Percentiles rank a stretch among this genome's conserved stretches.
Conservation (phyloP, 2,329 filamentous ascomycete species). For the Epicoccum sorghinum region DNA sequence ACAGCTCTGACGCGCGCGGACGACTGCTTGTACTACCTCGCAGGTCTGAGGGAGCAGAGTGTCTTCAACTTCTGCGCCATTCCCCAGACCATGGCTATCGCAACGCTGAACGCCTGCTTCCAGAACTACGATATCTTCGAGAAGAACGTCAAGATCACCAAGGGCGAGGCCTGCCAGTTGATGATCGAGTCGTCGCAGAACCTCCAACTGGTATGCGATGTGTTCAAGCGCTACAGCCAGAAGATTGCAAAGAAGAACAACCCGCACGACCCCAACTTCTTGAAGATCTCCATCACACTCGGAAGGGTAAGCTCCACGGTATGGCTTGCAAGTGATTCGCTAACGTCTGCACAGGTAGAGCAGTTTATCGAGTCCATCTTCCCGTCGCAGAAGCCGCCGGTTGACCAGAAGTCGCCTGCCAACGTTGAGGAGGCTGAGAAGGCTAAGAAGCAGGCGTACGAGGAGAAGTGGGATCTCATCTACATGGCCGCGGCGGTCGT, state of each 20-base stretch:
- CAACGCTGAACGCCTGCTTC: constrained; percentile 90
- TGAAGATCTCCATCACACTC: constrained; percentile 89
- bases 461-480: constrained; percentile 61
- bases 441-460: constrained; percentile 58
- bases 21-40: constrained; percentile 97
- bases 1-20: constrained; percentile 86
- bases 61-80: constrained; percentile 99
- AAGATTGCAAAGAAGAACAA: constrained; percentile 94
- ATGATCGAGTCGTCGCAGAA: constrained; percentile 96
- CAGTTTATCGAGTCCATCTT: constrained; percentile 95
- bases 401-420: constrained; percentile 34
- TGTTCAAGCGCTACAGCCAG: constrained; percentile 78
- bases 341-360: constrained; percentile 69
- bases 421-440: constrained; percentile 63
- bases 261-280: constrained; percentile 87
- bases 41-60: constrained; percentile 90
- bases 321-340: neutral
- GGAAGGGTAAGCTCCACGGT: constrained; percentile 67
- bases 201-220: constrained; percentile 76
- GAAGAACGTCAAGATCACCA: constrained; percentile 93
- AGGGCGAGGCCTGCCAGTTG: constrained; percentile 87
- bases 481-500: constrained; percentile 72
- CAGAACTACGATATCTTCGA: constrained; percentile 86
- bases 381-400: constrained; percentile 77
- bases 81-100: constrained; percentile 96